Evolutionary conservation across 768 basidiomycete species (phyloP).

Genomic region (Amanita thiersii): DNA sequence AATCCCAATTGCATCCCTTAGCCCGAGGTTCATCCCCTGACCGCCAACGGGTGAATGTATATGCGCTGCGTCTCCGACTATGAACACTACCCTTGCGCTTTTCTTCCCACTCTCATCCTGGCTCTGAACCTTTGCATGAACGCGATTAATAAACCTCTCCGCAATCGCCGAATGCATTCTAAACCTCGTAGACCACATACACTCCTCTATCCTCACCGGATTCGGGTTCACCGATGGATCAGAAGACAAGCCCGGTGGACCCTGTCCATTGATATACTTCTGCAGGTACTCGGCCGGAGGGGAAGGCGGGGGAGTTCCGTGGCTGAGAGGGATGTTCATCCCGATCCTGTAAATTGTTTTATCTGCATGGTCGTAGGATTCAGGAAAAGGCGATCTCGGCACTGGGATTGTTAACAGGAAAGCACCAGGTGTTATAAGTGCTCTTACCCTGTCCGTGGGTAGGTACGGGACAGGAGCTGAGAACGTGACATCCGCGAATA

Average conservation of each 20-base stretch:
- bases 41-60: slow-evolving; percentile 49
- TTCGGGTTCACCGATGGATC: not conserved
- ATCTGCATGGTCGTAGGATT: not conserved
- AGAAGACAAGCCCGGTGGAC: not conserved
- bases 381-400: not conserved
- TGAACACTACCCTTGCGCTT: not conserved
- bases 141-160: not conserved
- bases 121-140: not conserved
- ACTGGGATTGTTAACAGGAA: not conserved
- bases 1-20: slow-evolving; percentile 43
- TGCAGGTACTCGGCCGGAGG: not conserved
- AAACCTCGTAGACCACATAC: not conserved
- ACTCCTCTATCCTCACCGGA: not conserved
- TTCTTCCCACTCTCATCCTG: not conserved
- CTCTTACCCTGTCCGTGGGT: not conserved
- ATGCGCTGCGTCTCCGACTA: slow-evolving; percentile 28
- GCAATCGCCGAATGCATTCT: not conserved
- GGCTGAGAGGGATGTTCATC: not conserved
- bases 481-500: not conserved
- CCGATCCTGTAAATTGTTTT: not conserved
- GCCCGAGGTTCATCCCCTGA: slow-evolving; percentile 52
- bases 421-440: not conserved
- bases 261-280: not conserved
- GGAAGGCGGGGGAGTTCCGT: not conserved
- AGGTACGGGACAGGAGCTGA: not conserved